Percentiles rank a stretch among this genome's conserved stretches.
These are phyloP conservation scores for Aspergillus eucalypticola DNA, from an alignment of 2,329 filamentous ascomycete species.

Conservation along the genomic window DNA sequence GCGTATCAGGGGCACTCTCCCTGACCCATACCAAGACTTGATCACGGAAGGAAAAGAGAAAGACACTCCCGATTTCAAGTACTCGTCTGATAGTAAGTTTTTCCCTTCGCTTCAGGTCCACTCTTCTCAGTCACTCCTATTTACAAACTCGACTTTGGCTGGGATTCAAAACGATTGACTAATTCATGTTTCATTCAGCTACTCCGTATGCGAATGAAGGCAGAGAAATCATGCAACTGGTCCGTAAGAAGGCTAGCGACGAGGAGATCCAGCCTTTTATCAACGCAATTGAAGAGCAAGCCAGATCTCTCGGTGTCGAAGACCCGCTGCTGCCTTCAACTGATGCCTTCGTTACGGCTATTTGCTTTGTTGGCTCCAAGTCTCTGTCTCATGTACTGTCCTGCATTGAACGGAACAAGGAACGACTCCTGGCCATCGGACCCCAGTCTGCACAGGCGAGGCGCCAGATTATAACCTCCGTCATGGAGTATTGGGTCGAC, in stretches of 20 bases:
- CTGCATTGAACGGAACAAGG: conserved; percentile 92
- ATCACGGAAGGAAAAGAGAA: conserved; percentile 88
- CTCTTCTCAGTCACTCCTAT: background rate
- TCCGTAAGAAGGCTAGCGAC: conserved; percentile 81
- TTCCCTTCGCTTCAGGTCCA: background rate
- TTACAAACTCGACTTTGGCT: background rate
- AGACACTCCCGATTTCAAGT: conserved; percentile 96
- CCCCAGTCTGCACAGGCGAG: conserved; percentile 72
- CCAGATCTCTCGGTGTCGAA: conserved; percentile 64
- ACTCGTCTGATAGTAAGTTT: conserved; percentile 67
- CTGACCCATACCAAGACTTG: conserved; percentile 75
- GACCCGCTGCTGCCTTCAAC: conserved; percentile 85
- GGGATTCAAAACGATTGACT: conserved; percentile 13
- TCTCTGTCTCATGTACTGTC: conserved; percentile 94
- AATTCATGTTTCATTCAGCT: conserved; percentile 47
- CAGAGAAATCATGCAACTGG: conserved; percentile 74
- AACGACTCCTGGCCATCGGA: conserved; percentile 78
- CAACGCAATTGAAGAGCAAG: conserved; percentile 76
- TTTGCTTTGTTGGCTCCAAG: conserved; percentile 92
- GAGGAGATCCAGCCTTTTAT: conserved; percentile 84
- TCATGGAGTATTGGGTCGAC: conserved; percentile 89
- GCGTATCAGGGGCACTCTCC: conserved; percentile 90
- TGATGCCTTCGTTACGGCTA: conserved; percentile 89
- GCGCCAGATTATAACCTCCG: conserved; percentile 83
- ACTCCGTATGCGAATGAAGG: conserved; percentile 82